Evolutionary conservation across 1,284 basidiomycete genomes (phyloP).

Genomic region (Mrakiaceae sp.): DNA sequence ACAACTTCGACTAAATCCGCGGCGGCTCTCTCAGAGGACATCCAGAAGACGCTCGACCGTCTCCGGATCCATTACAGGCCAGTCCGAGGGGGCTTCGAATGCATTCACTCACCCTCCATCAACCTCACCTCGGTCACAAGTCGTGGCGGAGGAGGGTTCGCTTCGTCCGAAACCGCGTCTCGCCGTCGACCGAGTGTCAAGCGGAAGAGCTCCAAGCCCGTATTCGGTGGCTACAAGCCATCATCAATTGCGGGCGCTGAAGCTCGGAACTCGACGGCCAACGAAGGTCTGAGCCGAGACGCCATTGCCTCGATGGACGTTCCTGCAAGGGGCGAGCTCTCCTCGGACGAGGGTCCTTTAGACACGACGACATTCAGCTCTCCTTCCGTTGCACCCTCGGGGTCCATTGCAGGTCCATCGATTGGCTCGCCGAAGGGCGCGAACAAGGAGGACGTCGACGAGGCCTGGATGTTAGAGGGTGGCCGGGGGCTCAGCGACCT

Average conservation of each 20-base stretch:
- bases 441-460: slow-evolving; percentile 49
- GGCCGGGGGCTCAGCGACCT: slow-evolving; percentile 49
- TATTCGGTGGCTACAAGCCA: background rate
- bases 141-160: slow-evolving; percentile 15
- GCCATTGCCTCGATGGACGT: background rate
- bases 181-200: slow-evolving; percentile 14
- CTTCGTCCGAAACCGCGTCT: slow-evolving; percentile 24
- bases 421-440: slow-evolving; percentile 31
- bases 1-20: slow-evolving; percentile 90
- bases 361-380: background rate
- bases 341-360: background rate
- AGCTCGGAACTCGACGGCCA: background rate
- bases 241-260: background rate
- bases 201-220: slow-evolving; percentile 13
- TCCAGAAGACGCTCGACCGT: slow-evolving; percentile 74
- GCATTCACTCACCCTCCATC: slow-evolving; percentile 87
- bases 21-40: slow-evolving; percentile 65
- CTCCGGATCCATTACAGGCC: slow-evolving; percentile 91
- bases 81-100: slow-evolving; percentile 85
- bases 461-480: slow-evolving; percentile 55
- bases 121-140: slow-evolving; percentile 57
- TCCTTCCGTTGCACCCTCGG: background rate
- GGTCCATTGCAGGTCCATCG: background rate
- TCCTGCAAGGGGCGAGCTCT: background rate
- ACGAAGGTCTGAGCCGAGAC: background rate